Conservation (phyloP, 108 stramenopile species). For the Nitzschia sp. region DNA sequence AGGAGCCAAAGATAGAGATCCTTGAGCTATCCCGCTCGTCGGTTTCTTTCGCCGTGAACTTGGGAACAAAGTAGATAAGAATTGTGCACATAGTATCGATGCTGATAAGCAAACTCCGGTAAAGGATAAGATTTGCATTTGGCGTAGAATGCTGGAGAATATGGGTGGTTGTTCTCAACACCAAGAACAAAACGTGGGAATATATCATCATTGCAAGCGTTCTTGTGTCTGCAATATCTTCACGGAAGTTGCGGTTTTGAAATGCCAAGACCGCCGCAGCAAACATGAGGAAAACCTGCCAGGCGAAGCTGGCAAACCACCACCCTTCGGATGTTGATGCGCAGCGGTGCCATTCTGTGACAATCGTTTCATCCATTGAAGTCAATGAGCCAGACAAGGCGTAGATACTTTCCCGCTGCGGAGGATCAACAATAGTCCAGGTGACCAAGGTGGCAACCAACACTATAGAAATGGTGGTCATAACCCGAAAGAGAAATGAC, state of each 20-base stretch:
- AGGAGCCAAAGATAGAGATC: too few species aligned
- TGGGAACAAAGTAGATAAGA: slow-evolving; percentile 26
- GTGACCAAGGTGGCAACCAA: neutral
- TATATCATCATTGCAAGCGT: neutral
- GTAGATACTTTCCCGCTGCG: neutral
- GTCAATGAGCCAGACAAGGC: neutral
- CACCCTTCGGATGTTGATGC: neutral
- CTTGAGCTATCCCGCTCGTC: too few species aligned
- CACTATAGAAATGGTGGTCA: neutral
- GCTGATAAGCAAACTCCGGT: slow-evolving; percentile 19
- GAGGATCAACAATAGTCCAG: slow-evolving; percentile 11
- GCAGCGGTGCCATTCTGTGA: neutral
- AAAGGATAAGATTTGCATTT: neutral
- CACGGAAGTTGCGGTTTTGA: neutral
- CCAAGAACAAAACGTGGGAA: neutral
- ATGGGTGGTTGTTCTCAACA: neutral
- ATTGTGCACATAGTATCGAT: slow-evolving; percentile 18
- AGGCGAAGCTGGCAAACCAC: slow-evolving; percentile 9
- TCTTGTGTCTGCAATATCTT: slow-evolving; percentile 1
- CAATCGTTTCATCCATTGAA: neutral
- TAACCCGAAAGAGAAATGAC: neutral
- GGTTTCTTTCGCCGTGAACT: slow-evolving; percentile 12
- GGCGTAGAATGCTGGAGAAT: neutral
- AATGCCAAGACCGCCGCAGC: neutral
- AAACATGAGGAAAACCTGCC: slow-evolving; percentile 8